Base-by-base conservation (phyloP, 805 yeast genomes). In the Barnettozyma salicaria region DNA sequence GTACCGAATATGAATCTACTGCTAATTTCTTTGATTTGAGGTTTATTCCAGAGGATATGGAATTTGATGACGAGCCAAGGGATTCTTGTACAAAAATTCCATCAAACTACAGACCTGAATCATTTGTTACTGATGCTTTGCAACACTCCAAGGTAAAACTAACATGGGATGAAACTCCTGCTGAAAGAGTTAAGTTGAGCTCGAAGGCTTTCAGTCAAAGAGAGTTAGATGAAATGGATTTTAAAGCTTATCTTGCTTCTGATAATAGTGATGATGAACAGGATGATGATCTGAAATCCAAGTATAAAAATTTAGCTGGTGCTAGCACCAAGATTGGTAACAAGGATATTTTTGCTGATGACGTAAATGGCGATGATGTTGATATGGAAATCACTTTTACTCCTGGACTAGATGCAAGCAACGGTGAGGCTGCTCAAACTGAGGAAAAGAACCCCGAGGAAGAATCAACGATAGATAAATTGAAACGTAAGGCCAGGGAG, bases 131-230 rank as follows among this genome's bases (percentile, higher is more conserved):
- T 4, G 97, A 86, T 62, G 98, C 98, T 0, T 68, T 92, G 42
- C 96, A 92, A 58, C 96, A 88, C 56, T 89, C 97, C 12, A 92
- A 89, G 53, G 98, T 92, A 34, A 89, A 86, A 59, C 69, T 92
- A 48, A 89, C 97, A 1, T 92, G 98, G 98, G 98, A 92, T 60
- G 97, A 90, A 63, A 94, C 97, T 0, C 97, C 98, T 6, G 80
- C 78, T 40, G 97, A 88, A 53, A 75, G 98, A 53, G 59, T 76
- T 13, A 76, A 81, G 41, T 59, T 89, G 37, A 74, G 96, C 1
- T 72, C 82, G 12, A 79, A 81, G 48, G 86, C 88, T 6, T 90
- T 92, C 58, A 77, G 87, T 33, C 92, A 84, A 56, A 79, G 83
- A 56, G 97, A 92, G 57, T 68, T 87, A 32, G 92, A 82, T 50